Percentiles rank a stretch among this genome's conserved stretches.
phyloP scores from a whole-genome alignment of 805 yeast genomes.

The Candida krabiensis region DNA sequence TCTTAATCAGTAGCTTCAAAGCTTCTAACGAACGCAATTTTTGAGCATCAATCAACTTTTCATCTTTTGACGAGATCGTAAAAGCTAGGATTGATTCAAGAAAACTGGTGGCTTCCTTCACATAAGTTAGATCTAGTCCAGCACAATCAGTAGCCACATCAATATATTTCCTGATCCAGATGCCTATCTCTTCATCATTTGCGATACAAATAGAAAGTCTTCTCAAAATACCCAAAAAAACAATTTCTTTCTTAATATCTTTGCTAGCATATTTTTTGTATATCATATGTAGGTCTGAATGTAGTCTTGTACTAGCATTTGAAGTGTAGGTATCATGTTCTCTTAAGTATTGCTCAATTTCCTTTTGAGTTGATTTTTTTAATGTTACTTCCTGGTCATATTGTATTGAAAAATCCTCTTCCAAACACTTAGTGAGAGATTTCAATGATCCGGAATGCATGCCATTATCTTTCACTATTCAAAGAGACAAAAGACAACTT shows the following conservation, averaged over 20 bases:
- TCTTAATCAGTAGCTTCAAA: conserved; percentile 19
- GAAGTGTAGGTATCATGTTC: conserved; percentile 38
- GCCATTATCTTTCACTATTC: no score
- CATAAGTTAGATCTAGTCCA: conserved; percentile 43
- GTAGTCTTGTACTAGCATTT: conserved; percentile 32
- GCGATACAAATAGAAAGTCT: conserved; percentile 34
- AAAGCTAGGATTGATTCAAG: conserved; percentile 9
- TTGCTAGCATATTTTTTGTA: conserved; percentile 34
- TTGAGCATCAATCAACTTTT: conserved; percentile 6
- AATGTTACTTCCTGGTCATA: background rate
- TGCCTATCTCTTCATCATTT: conserved; percentile 32
- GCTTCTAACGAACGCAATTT: conserved; percentile 17
- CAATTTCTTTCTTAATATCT: conserved; percentile 34
- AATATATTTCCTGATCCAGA: conserved; percentile 52
- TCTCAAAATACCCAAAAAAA: conserved; percentile 40
- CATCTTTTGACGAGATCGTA: conserved; percentile 6
- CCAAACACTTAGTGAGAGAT: conserved; percentile 11
- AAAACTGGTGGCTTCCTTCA: conserved; percentile 5
- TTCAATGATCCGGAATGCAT: conserved; percentile 16
- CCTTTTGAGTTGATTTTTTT: conserved; percentile 1
- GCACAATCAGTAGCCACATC: conserved; percentile 60
- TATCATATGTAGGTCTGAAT: conserved; percentile 37
- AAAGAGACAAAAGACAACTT: no score
- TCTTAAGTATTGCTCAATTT: conserved; percentile 15
- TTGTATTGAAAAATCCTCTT: conserved; percentile 8